Evolutionary conservation across 1,139 yeast species (phyloP).

Genomic region (Pneumocystis canis): DNA sequence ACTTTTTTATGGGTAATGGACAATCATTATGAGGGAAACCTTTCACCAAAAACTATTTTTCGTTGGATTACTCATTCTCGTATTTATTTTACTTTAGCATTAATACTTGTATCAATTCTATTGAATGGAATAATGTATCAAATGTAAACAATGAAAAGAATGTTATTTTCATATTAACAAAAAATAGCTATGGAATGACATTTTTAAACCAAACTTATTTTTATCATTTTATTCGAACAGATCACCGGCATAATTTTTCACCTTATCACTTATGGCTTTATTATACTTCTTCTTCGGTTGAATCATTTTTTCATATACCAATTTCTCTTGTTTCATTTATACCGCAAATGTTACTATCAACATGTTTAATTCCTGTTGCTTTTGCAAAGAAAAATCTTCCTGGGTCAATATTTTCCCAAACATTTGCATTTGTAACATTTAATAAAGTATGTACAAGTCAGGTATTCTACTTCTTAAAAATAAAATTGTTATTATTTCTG

Average conservation of each 20-base stretch:
- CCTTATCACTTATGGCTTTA: slow-evolving; percentile 69
- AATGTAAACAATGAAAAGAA: slow-evolving; percentile 6
- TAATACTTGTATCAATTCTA: slow-evolving; percentile 1
- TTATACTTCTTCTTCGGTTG: slow-evolving; percentile 25
- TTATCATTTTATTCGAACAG: slow-evolving; percentile 69
- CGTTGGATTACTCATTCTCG: neutral
- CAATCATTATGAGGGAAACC: slow-evolving; percentile 33
- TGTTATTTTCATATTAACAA: neutral
- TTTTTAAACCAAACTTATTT: slow-evolving; percentile 67
- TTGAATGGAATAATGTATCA: slow-evolving; percentile 11
- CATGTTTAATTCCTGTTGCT: slow-evolving; percentile 43
- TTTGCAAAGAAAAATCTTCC: slow-evolving; percentile 41
- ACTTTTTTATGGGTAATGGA: slow-evolving; percentile 33
- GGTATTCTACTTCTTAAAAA: slow-evolving; percentile 2
- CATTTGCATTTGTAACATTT: slow-evolving; percentile 76
- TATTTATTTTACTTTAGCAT: neutral
- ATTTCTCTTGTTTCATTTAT: slow-evolving; percentile 41
- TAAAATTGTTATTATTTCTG: neutral
- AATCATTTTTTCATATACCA: slow-evolving; percentile 10
- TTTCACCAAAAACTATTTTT: slow-evolving; percentile 24
- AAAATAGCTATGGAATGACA: slow-evolving; percentile 47
- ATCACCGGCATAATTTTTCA: slow-evolving; percentile 90
- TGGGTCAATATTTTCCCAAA: slow-evolving; percentile 70
- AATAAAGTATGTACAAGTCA: slow-evolving; percentile 92
- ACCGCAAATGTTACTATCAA: slow-evolving; percentile 61